Conservation (phyloP, 371 early-diverging fungal species). For the Syncephalastrum racemosum region DNA sequence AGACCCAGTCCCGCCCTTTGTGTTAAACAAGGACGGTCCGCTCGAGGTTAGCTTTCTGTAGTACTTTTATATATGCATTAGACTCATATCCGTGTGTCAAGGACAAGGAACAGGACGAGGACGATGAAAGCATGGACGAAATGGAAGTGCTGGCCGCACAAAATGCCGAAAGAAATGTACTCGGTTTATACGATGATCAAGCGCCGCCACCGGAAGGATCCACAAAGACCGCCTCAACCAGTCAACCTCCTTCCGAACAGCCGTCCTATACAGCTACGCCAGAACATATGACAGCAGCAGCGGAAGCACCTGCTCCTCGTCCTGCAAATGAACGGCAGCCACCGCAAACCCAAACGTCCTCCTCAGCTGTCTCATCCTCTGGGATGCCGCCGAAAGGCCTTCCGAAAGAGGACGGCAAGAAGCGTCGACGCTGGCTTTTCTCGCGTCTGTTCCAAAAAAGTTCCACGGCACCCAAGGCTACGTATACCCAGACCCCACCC, state of each 20-base stretch:
- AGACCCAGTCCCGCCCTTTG: too few relatives aligned
- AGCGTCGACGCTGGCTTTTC: not conserved
- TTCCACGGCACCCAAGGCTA: too few relatives aligned
- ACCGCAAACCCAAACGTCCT: too few relatives aligned
- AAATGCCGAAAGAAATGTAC: conserved; percentile 9
- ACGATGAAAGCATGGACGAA: conserved; percentile 7
- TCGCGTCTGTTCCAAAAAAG: too few relatives aligned
- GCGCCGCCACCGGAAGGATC: conserved; percentile 1
- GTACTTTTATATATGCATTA: too few relatives aligned
- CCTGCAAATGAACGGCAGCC: not conserved
- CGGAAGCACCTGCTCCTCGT: not conserved
- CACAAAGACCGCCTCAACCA: conserved; percentile 9
- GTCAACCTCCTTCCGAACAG: not conserved
- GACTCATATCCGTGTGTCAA: not conserved
- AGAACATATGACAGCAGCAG: conserved; percentile 1
- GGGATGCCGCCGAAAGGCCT: too few relatives aligned
- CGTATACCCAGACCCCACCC: too few relatives aligned
- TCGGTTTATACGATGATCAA: conserved; percentile 2
- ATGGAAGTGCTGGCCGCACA: conserved; percentile 9
- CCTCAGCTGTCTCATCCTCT: too few relatives aligned
- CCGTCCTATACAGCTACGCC: not conserved
- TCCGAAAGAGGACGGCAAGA: not conserved
- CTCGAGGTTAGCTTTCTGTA: too few relatives aligned
- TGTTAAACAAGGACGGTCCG: too few relatives aligned
- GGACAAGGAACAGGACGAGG: conserved; percentile 8